Percentiles rank a stretch among this genome's conserved stretches.
Evolutionary conservation across 2,329 filamentous ascomycete genomes (phyloP).

Genomic region (Botrytis sinoallii): DNA sequence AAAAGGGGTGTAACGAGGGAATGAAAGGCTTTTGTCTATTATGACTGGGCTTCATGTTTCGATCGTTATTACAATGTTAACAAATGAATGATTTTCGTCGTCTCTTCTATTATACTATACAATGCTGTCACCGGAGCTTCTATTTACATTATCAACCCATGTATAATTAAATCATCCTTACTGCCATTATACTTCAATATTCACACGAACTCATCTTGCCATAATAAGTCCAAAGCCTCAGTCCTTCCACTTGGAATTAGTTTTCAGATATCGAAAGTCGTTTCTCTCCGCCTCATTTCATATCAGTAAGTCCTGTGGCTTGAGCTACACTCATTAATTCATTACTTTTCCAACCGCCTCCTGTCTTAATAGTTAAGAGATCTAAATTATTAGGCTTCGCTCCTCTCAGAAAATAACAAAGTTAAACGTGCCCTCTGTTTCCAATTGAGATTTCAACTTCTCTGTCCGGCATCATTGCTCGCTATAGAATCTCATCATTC

Average conservation of each 20-base stretch:
- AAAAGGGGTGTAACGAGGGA: fast-evolving
- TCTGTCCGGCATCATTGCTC: background rate
- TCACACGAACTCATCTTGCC: background rate
- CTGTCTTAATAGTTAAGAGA: too few species aligned
- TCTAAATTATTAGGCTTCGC: background rate
- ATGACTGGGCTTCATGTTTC: background rate
- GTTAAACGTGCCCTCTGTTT: background rate
- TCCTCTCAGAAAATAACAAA: background rate
- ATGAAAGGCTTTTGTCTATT: background rate
- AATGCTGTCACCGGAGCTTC: background rate
- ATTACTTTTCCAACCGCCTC: fast-evolving
- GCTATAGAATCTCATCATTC: background rate
- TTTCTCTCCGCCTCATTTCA: background rate
- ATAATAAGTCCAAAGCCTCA: fast-evolving
- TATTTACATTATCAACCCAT: background rate
- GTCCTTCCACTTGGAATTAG: background rate
- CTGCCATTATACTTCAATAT: background rate
- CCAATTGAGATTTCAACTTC: background rate
- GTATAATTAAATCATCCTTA: fast-evolving
- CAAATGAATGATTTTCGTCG: background rate
- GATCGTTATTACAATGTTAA: background rate
- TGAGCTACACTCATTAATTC: too few species aligned
- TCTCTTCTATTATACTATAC: background rate
- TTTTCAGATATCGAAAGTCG: fast-evolving
- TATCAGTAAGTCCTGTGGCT: too few species aligned